Evolutionary conservation across 2,329 filamentous ascomycete species (phyloP).

Genomic region (Fonsecaea pedrosoi): DNA sequence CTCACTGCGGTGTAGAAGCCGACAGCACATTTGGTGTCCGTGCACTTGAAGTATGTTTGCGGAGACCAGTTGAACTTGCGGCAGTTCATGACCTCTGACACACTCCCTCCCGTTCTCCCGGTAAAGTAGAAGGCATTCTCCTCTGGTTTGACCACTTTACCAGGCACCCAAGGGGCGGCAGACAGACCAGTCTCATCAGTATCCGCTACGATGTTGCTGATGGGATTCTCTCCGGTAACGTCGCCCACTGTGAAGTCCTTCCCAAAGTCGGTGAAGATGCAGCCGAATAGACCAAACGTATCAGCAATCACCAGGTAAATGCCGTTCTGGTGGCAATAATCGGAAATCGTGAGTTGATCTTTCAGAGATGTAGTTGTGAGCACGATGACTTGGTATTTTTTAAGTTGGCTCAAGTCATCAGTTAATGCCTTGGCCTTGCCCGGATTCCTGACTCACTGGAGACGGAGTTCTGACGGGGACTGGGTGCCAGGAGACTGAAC

Average conservation of each 20-base stretch:
- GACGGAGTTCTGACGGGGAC: neutral
- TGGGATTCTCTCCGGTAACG: constrained; percentile 84
- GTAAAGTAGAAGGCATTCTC: neutral
- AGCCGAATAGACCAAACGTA: constrained; percentile 91
- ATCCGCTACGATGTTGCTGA: constrained; percentile 85
- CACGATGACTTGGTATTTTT: constrained; percentile 91
- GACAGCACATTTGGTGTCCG: too few species aligned
- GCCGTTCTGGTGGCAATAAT: constrained; percentile 92
- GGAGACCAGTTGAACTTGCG: neutral
- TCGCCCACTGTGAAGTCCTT: constrained; percentile 91
- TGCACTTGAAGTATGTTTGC: too few species aligned
- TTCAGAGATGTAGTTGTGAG: constrained; percentile 82
- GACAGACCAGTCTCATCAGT: constrained; percentile 83
- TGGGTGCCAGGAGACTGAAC: neutral
- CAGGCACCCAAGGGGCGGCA: neutral
- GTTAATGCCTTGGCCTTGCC: constrained; percentile 65
- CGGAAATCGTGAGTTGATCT: constrained; percentile 81
- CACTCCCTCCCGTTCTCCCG: neutral
- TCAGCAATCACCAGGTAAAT: constrained; percentile 90
- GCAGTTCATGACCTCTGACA: neutral
- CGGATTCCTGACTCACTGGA: too few species aligned
- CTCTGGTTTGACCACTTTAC: neutral
- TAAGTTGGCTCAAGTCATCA: constrained; percentile 78
- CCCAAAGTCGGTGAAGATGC: constrained; percentile 96
- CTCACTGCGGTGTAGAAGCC: too few species aligned